These are phyloP conservation scores for Mycena leptocephala DNA, from an alignment of 768 basidiomycete genomes.

Conservation along the genomic window DNA sequence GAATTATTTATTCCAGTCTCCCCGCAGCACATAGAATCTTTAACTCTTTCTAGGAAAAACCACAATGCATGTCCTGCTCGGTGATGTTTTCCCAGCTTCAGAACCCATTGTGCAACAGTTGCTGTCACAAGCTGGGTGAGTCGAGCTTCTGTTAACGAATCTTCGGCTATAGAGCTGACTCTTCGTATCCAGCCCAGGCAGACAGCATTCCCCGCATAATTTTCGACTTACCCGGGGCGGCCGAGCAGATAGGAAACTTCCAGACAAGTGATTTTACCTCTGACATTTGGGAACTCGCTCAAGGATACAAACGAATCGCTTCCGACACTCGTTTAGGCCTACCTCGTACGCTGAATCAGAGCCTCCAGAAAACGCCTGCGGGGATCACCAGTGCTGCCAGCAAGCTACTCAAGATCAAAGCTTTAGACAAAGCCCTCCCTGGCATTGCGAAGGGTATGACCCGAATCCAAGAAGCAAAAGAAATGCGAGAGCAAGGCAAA, in stretches of 20 bases:
- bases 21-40: no score
- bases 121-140: background rate
- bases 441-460: background rate
- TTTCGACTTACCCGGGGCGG: background rate
- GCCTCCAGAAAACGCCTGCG: constrained; percentile 5
- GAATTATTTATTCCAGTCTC: background rate
- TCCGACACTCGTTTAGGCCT: constrained; percentile 25
- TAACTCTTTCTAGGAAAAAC: background rate
- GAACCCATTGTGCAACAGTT: background rate
- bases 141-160: background rate
- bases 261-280: constrained; percentile 30
- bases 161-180: background rate
- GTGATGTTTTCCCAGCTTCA: background rate
- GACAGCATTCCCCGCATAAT: constrained; percentile 14
- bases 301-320: constrained; percentile 13
- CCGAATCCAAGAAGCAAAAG: background rate
- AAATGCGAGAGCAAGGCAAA: constrained; percentile 16
- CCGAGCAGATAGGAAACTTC: constrained; percentile 1
- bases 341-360: constrained; percentile 3
- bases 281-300: constrained; percentile 14
- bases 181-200: background rate
- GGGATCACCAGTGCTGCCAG: background rate
- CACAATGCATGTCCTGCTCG: background rate
- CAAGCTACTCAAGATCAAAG: background rate
- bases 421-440: background rate